Evolutionary conservation across 805 yeast genomes (phyloP), one percentile per base, ranked within the genome.

Genomic region (Dipodascus geniculatus): DNA sequence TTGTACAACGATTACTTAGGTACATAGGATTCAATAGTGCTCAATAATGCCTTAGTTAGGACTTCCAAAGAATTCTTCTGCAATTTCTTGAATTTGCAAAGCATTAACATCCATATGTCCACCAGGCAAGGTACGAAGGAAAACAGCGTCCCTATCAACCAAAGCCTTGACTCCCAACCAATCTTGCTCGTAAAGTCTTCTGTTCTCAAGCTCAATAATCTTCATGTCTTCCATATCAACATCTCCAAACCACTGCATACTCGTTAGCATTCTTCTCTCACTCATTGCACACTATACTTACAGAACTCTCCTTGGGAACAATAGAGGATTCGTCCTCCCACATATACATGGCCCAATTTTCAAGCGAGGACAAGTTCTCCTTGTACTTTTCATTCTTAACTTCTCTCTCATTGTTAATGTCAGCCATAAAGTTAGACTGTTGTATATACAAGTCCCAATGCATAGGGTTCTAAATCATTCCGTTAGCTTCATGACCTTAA

Each of bases 271-370:
- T 6, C 33, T 28, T 28, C 33, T 28, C 6, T 28, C 11, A 6
- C 11, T 28, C 9, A 28, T 28, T 6, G 11, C 6, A 28, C 4
- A 38, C 20, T 38, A 3, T 38, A 38, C 44, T 38, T 38, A 38
- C 44, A 38, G 90, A 81, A 52, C 83, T 78, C 55, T 84, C 85
- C 61, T 78, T 81, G 1, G 95, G 95, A 3, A 81, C 81, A 4
- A 86, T 67, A 1, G 85, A 83, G 16, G 75, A 75, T 64, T 86
- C 95, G 56, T 77, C 67, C 1, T 68, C 66, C 59, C 86, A 86
- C 66, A 71, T 65, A 1, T 83, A 69, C 74, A 87, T 65, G 0
- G 83, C 86, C 31, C 86, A 67, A 50, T 71, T 74, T 19, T 80
- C 72, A 38, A 85, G 63, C 3, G 56, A 58, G 6, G 31, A 17